phyloP scores from a whole-genome alignment of 2,329 filamentous ascomycete species.

The Exophiala sp. region DNA sequence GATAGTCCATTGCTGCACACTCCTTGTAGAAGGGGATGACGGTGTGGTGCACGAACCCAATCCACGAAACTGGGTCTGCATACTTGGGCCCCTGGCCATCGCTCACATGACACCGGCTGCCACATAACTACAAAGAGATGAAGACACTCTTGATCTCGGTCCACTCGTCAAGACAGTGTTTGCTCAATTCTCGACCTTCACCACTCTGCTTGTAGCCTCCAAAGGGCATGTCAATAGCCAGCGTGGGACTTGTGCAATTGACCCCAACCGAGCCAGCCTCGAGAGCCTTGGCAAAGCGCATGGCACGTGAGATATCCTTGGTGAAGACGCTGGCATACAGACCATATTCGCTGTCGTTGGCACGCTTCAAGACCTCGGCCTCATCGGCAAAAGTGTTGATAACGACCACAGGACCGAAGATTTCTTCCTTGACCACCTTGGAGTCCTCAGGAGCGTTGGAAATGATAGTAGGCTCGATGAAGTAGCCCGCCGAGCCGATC shows the following conservation, averaged over 20 bases:
- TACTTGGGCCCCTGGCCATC: no score
- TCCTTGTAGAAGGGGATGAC: no score
- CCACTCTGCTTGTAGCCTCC: constrained; percentile 33
- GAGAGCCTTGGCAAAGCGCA: constrained; percentile 51
- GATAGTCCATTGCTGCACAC: no score
- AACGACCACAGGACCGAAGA: constrained; percentile 63
- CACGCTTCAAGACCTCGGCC: constrained; percentile 56
- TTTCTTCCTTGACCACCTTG: constrained; percentile 56
- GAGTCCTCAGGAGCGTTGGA: constrained; percentile 56
- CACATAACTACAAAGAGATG: constrained; percentile 16
- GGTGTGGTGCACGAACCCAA: no score
- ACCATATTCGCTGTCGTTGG: constrained; percentile 52
- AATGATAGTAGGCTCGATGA: constrained; percentile 58
- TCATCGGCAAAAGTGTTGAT: constrained; percentile 61
- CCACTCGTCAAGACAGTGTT: constrained; percentile 55
- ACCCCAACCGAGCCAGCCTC: constrained; percentile 61
- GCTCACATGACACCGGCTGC: no score
- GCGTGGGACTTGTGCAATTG: constrained; percentile 45
- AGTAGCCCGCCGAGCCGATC: constrained; percentile 50
- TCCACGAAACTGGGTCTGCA: no score
- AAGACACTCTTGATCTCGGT: constrained; percentile 54
- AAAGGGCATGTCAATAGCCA: constrained; percentile 35
- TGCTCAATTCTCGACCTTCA: constrained; percentile 31
- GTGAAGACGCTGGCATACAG: constrained; percentile 59
- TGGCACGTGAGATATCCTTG: constrained; percentile 50